Base-by-base conservation (phyloP, 2,329 filamentous ascomycete genomes). In the Aspergillus niger region DNA sequence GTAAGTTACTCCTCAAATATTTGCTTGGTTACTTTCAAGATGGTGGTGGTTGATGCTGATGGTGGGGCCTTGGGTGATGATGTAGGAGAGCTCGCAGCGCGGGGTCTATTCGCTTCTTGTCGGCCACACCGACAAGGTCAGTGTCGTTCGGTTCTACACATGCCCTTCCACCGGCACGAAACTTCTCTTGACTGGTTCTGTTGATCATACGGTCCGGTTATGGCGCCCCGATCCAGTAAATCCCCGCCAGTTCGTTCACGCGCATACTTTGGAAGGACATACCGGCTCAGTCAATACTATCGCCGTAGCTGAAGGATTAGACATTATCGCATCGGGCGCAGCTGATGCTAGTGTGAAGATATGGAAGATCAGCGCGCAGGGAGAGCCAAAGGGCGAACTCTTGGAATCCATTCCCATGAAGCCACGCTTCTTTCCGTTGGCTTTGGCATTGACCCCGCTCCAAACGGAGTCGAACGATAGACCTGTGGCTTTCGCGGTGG, bases 401-500 rank as follows among this genome's bases (percentile, higher is more conserved):
- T 66, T 89, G 10, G 89, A 94, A 71, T 89, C 86, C 0, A 88
- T 97, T 69, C 80, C 83, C 5, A 87, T 93, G 30, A 84, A 83
- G 8, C 92, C 92, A 7, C 89, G 87, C 62, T 96, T 90, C 76
- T 92, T 98, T 66, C 92, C 95, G 1, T 79, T 98, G 32, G 83
- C 90, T 8, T 74, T 96, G 17, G 89, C 92, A 0, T 74, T 97
- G 50, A 85, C 84, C 55, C 75, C 76, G 1, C 81, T 96, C 1
- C 82, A 84, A 53, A 76, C 74, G 15, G 77, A 79, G 1, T 79
- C 83, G 11, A 81, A 83, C 2, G 79, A 69, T 15, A 66, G 72
- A 49, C 68, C 75, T 3, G 68, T 89, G 55, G 79, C 94, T 28
- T 82, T 99, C 55, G 94, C 93, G 3, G 87, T 91, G n/a, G 92